Percentiles rank a stretch among this genome's conserved stretches.
These are phyloP conservation scores for Mortierella hygrophila DNA, from an alignment of 192 early-diverging fungal species.

Conservation along the genomic window DNA sequence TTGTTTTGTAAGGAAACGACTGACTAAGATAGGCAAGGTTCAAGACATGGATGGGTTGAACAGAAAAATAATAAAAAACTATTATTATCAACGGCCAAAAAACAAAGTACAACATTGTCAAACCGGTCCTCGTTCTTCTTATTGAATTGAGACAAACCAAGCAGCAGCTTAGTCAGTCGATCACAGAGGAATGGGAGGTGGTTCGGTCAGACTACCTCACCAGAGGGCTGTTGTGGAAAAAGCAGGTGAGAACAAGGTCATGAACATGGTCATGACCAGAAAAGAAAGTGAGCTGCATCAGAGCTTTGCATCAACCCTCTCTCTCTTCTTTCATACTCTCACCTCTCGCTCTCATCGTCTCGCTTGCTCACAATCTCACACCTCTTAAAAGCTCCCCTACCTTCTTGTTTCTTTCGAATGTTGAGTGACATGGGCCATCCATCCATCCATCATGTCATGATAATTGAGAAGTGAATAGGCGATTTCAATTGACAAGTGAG, in stretches of 20 bases:
- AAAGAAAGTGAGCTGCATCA: background rate
- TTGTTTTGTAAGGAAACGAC: background rate
- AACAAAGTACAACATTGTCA: background rate
- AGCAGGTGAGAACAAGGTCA: background rate
- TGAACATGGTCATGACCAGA: background rate
- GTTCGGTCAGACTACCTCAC: too few species aligned
- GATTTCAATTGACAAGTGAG: background rate
- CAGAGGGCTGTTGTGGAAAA: background rate
- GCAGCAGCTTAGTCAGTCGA: background rate
- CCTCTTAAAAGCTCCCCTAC: too few species aligned
- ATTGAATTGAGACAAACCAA: background rate
- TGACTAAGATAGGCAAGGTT: background rate
- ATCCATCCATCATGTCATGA: too few species aligned
- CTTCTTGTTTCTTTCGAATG: too few species aligned
- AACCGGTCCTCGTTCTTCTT: background rate
- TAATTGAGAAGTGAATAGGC: too few species aligned
- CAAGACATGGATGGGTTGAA: background rate
- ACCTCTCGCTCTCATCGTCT: background rate
- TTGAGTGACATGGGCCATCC: too few species aligned
- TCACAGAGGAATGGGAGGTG: background rate
- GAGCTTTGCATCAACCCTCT: background rate
- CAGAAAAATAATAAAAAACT: background rate
- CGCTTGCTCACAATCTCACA: background rate
- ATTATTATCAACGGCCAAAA: background rate
- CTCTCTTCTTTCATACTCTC: background rate